Base-by-base conservation (phyloP, 805 yeast species). In the Kodamaea laetipori region DNA sequence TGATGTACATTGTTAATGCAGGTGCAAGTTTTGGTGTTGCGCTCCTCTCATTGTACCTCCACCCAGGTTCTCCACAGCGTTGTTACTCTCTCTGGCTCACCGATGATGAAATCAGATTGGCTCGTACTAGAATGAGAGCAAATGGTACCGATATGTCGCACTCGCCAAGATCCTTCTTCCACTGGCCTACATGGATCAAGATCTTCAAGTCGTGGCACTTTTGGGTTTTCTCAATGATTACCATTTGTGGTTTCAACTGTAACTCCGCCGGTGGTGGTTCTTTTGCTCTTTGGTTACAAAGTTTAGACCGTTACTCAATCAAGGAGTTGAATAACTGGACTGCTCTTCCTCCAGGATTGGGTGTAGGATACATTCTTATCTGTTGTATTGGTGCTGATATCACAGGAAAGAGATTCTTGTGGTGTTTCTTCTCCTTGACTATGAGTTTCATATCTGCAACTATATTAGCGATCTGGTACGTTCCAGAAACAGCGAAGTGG, bases 321-420 rank as follows among this genome's bases (percentile, higher is more conserved):
- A 43, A 41, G 17, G 33, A 45, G 25, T 45, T 51, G 26, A 79
- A 81, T 52, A 67, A 79, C 45, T 61, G 77, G 38, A 66, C 81
- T 7, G 71, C 81, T 3, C 49, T 78, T n/a, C 79, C 86, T 0
- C 84, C 86, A 1, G 82, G 78, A 11, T 58, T 81, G 25, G 86
- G 86, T 5, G 69, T 81, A 26, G 56, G 74, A 2, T 80, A 63
- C 51, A 71, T 77, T n/a, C 47, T 73, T 16, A 45, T 75, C 7
- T 66, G 71, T 21, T 69, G 79, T 33, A 60, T 67, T 25, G 78
- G 78, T 37, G 80, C 84, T 4, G 84, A 80, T 60, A 51, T 76
- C 16, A 67, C 76, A 4, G 45, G 52, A 15, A 53, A 52, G 37
- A 39, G 62, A 15, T 57, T 53, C 41, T 53, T 50, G 0, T 40